Base-by-base conservation (phyloP, 768 basidiomycete species). In the Leccinum aurantiacum region DNA sequence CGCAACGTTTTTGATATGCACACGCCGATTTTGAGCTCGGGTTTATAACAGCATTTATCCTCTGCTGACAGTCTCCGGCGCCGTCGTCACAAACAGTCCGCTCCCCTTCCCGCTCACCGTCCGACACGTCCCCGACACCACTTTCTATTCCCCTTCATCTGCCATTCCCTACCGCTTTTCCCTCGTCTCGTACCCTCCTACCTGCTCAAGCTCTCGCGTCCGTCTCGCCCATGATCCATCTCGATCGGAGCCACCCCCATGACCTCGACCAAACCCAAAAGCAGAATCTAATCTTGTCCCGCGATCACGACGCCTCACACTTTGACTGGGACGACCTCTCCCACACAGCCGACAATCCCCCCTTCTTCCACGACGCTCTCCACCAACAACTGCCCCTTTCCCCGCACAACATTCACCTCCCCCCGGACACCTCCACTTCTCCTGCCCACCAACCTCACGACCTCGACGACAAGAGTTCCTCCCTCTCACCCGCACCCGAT, bases 401-500 rank as follows among this genome's bases (percentile, higher is more conserved):
- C 14, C 58, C 64, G 1, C 67, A 69, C 59, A 54, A 57, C 59
- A 50, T 65, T n/a, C 67, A 53, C 35, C 59, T 62, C 58, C 7
- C 41, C 44, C 14, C 59, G 10, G 62, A 53, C 44, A 17, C 55
- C 3, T 57, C 60, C 8, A 55, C 63, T 0, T 63, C 62, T 27
- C 61, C 64, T n/a, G 27, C 53, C 10, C 66, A 57, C 24, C 61
- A 60, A 60, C 14, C 53, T 0, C 72, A 52, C 56, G 64, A 69
- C 57, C 15, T 63, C 6, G 70, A 77, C 44, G 81, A 85, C 74
- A 76, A 77, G 66, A 80, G 77, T 67, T 87, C 85, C 1, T 83
- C 84, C 29, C 75, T 86, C 50, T 85, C 85, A 19, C 84, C 85
- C 25, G 76, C 79, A 0, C 84, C 85, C 33, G 80, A 81, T 49